Conservation (phyloP, 352 stramenopile species). For the Hyaloperonospora brassicae region DNA sequence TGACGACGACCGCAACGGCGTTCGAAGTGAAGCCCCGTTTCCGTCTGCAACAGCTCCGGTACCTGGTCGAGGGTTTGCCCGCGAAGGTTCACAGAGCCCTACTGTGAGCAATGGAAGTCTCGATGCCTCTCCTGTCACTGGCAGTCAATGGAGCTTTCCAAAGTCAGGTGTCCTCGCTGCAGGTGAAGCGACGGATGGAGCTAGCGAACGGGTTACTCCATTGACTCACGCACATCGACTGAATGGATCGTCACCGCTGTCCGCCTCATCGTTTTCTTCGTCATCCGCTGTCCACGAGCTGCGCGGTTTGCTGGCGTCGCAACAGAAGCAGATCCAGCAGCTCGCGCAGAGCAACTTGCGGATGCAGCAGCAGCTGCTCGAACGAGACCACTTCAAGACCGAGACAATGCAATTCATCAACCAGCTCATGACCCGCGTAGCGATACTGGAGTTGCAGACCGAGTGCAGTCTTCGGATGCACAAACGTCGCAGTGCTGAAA, state of each 20-base stretch:
- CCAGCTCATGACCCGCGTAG: conserved; percentile 79
- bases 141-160: conserved; percentile 4
- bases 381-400: conserved; percentile 75
- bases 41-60: conserved; percentile 2
- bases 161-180: conserved; percentile 25
- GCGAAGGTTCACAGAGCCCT: conserved; percentile 10
- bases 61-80: conserved; percentile 7
- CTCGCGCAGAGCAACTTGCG: conserved; percentile 68
- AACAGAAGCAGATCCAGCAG: conserved; percentile 69
- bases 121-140: conserved; percentile 10
- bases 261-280: too few relatives aligned
- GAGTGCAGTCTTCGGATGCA: conserved; percentile 21
- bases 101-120: conserved; percentile 18
- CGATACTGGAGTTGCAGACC: conserved; percentile 59
- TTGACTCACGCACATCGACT: conserved; percentile 14
- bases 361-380: conserved; percentile 73
- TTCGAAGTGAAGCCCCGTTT: conserved; percentile 10
- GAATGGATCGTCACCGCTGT: conserved; percentile 19
- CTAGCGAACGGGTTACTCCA: conserved; percentile 23
- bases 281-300: conserved; percentile 43
- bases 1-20: conserved; percentile 5
- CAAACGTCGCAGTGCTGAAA: conserved; percentile 25
- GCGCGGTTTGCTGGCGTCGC: conserved; percentile 36
- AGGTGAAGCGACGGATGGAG: conserved; percentile 29
- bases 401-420: conserved; percentile 82